Percentiles rank a stretch among this genome's conserved stretches.
Conservation (phyloP, 441 rosid species). For the Flueggea neowawraea region DNA sequence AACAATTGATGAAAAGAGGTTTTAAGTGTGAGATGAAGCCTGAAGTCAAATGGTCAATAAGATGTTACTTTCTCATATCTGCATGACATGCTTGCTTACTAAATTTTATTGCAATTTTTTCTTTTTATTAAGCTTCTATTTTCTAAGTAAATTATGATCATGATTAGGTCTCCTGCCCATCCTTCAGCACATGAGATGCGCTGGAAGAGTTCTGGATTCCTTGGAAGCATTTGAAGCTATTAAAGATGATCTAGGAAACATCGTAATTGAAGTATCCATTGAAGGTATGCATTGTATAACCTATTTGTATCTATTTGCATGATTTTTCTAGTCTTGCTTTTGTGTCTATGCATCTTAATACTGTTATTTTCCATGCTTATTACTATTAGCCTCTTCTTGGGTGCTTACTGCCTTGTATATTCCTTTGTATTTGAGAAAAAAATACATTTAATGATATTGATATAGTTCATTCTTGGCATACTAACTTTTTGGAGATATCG, state of each 20-base stretch:
- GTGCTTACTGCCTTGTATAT: no score
- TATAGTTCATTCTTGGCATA: no score
- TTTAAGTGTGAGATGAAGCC: no score
- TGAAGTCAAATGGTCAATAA: no score
- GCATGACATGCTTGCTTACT: no score
- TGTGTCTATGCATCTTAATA: background rate
- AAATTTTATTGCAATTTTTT: background rate
- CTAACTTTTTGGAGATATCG: no score
- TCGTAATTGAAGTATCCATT: slow-evolving; percentile 61
- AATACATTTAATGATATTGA: no score
- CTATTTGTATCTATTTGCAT: slow-evolving; percentile 3
- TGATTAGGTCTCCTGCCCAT: slow-evolving; percentile 87
- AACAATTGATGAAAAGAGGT: no score
- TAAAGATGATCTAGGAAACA: slow-evolving; percentile 35
- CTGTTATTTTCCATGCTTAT: no score
- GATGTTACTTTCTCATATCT: no score
- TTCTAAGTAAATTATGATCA: background rate
- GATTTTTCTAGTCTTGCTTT: slow-evolving; percentile 4
- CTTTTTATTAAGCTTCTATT: background rate
- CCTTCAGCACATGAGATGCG: slow-evolving; percentile 60
- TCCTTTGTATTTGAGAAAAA: no score
- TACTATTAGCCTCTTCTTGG: no score
- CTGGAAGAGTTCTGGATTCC: slow-evolving; percentile 56
- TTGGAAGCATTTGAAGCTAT: slow-evolving; percentile 38
- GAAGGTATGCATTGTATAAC: slow-evolving; percentile 41